Base-by-base conservation (phyloP, 2,329 filamentous ascomycete species). In the Fusarium sp. region DNA sequence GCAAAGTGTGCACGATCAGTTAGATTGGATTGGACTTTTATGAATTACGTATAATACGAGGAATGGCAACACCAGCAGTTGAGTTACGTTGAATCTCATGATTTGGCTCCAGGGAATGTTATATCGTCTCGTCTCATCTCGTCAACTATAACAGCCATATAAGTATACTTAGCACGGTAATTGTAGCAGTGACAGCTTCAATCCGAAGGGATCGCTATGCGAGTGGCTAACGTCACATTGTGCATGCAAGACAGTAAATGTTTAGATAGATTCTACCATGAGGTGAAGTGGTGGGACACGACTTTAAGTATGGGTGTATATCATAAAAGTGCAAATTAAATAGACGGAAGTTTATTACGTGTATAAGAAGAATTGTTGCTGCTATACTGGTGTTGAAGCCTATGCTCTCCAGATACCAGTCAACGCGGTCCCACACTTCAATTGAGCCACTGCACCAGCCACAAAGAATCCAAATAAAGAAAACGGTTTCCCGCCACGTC, bases 11-110 rank as follows among this genome's bases (percentile, higher is more conserved):
- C 64, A 71, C 56, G 62, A 70, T 71, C 69, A 44, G 42, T 64
- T 75, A 74, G 74, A 77, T 71, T 79, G 77, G 73, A 76, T 73
- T 79, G 74, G 72, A 76, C 73, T 78, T 71, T 73, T 67, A 79
- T 74, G 75, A 77, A 66, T 62, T 56, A 77, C 43, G 75, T 50
- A 47, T 49, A 71, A 75, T 62, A 72, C 35, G 69, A 63, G 67
- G 64, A 60, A 73, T 71, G 64, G 67, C 72, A 75, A 70, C 68
- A 71, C 65, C 67, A 64, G 73, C 62, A 72, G 18, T 53, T 68
- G 43, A 21, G 49, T 46, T 47, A 35, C 6, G 13, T 23, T 52
- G 30, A 47, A 32, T 33, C 30, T 28, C 35, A 33, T 61, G 21
- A 38, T 38, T 68, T 54, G 16, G 23, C 19, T 19, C 28, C 3